Base-by-base conservation (phyloP, 176 grass and related monocot species). In the Oryza brachyantha region DNA sequence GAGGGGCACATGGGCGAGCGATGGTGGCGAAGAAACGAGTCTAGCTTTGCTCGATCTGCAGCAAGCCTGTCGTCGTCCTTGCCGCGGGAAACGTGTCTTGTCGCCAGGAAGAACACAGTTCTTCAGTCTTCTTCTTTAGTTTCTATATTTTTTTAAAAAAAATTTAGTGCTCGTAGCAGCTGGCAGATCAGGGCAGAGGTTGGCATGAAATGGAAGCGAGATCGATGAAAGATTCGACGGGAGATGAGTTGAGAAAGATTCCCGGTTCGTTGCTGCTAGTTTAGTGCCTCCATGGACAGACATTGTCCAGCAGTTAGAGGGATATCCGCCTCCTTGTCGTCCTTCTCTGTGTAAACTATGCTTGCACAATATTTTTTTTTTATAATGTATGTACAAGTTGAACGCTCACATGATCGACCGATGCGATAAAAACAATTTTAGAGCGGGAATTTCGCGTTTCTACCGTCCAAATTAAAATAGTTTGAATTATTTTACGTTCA, bases 11-110 rank as follows among this genome's bases (percentile, higher is more conserved):
- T 86, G 79, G 60, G 39, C n/a, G n/a, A n/a, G n/a, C n/a, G n/a
- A n/a, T n/a, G 1, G 39, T 8, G 13, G 10, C 46, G 42, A 35
- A 63, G 63, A 61, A 37, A 27, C 63, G 40, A 60, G 50, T 39
- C 64, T 24, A n/a, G n/a, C n/a, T n/a, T n/a, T n/a, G n/a, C n/a
- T n/a, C n/a, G n/a, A n/a, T n/a, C n/a, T n/a, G n/a, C n/a, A n/a
- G n/a, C n/a, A n/a, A n/a, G n/a, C n/a, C n/a, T n/a, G n/a, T n/a
- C n/a, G 7, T 11, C 21, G 84, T 61, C 73, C 66, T 65, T 73
- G n/a, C 82, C 69, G 74, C 75, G 82, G 86, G 83, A 91, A 89
- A 74, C 86, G 80, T 84, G 92, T 82, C 86, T 37, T 87, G 89
- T 87, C 92, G 66, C 80, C 29, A 37, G 59, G 69, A n/a, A 57